Evolutionary conservation across 768 basidiomycete species (phyloP).

Genomic region (Tylopilus subfusipes): DNA sequence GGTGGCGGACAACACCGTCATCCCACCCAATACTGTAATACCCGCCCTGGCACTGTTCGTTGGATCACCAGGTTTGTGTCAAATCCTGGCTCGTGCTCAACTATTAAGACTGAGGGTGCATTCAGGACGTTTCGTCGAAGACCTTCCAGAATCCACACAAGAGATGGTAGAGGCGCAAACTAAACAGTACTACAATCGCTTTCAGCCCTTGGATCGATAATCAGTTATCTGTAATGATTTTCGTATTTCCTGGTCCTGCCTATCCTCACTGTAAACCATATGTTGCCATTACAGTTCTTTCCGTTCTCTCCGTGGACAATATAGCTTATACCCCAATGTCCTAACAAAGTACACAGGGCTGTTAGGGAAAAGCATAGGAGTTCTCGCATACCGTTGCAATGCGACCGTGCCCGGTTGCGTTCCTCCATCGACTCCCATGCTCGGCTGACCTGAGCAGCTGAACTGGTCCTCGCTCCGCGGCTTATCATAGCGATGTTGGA

Average conservation of each 20-base stretch:
- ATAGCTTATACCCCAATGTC: background rate
- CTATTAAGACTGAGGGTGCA: slow-evolving; percentile 2
- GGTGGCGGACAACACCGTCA: slow-evolving; percentile 83
- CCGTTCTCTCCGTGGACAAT: too few species aligned
- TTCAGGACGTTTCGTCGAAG: slow-evolving; percentile 73
- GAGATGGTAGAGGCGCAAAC: slow-evolving; percentile 85
- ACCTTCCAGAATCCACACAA: slow-evolving; percentile 91
- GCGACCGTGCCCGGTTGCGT: background rate
- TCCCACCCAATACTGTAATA: slow-evolving; percentile 90
- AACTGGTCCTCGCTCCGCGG: background rate
- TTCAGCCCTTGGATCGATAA: slow-evolving; percentile 56
- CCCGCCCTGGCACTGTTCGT: slow-evolving; percentile 82
- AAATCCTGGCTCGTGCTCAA: background rate
- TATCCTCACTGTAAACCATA: slow-evolving; percentile 5
- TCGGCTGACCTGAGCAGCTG: slow-evolving; percentile 1
- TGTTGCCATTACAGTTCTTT: background rate
- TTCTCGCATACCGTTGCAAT: too few species aligned
- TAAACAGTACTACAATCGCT: slow-evolving; percentile 82
- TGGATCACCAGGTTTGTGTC: slow-evolving; percentile 78
- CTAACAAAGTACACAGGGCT: background rate
- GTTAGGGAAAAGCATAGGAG: background rate
- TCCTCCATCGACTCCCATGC: background rate
- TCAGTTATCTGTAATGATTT: background rate
- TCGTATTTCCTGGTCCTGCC: background rate
- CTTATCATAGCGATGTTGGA: background rate